Evolutionary conservation across 2,329 filamentous ascomycete genomes (phyloP), one percentile per base, ranked within the genome.

Genomic region (Verruconis gallopava): DNA sequence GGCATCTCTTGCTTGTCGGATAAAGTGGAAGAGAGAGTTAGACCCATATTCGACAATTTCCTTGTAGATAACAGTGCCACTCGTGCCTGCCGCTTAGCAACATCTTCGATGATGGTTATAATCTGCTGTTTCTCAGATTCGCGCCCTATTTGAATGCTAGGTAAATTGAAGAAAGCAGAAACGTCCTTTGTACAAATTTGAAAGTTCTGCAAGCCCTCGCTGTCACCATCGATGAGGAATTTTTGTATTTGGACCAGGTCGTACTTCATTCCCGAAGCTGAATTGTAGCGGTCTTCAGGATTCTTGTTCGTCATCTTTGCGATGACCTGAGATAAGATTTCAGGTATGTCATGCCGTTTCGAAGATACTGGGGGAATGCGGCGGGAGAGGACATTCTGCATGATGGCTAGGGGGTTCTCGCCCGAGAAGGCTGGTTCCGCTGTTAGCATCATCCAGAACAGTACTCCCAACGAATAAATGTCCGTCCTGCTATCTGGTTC

Each of bases 401-500:
- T 85, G 35, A 95, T 85, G 53, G 95, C 88, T 45, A 95, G 73
- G 1, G 88, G 84, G 1, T 77, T 80, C 11, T 77, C 72, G 6
- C 85, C 89, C 25, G 81, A 79, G 49, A 91, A 94, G 0, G 85
- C 81, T 3, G 82, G 75, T 51, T 79, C 75, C 20, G 86, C 85
- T 2, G 84, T 83, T 36, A 93, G 66, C 53, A 93, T 73, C 5
- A 75, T 84, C 81, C 85, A 95, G 58, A 95, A 89, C 1, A 95
- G 61, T 30, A 95, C 79, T 3, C 89, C 89, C 1, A 95, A 66
- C 1, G 85, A 88, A 63, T 95, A 95, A 21, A 95, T 93, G 59
- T 96, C 89, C 13, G 89, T 95, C 32, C 89, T 75, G 34, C 75
- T 84, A 60, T 95, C 89, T 1, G 89, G 89, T 58, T 95, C 88